Base-by-base conservation (phyloP, 192 early-diverging fungal species). In the Paraglomus brasilianum region DNA sequence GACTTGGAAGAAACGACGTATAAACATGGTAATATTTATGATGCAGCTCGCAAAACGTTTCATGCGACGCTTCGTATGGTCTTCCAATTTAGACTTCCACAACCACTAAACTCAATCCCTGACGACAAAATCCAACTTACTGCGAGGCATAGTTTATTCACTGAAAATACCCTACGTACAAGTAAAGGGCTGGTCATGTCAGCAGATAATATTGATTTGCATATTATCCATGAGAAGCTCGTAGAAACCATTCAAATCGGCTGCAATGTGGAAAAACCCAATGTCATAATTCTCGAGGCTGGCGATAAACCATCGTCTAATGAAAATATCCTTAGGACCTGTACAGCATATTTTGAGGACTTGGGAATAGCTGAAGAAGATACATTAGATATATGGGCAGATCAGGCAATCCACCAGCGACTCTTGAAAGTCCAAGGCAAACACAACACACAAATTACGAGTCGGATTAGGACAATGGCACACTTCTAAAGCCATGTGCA, bases 21-120 rank as follows among this genome's bases (percentile, higher is more conserved):
- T 44, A 1, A 14, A n/a, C 50, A 65, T 65, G 1, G 45, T 5
- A 65, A 65, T 49, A 65, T 65, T n/a, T 65, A n/a, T 65, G 62
- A 65, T 65, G 14, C 62, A 14, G 38, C 17, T 0, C 4, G 62
- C n/a, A 65, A 49, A 47, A 49, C 45, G 5, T 9, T 49, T 49
- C 46, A 65, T 65, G 62, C 62, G 36, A 65, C 22, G 5, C 17
- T 65, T 11, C 24, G 46, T 15, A 65, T 65, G 22, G 46, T 65
- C 8, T 65, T 65, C 39, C 46, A 65, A 49, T 65, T 65, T 15
- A 46, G 49, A 24, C 21, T 65, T 4, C 62, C 19, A 46, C n/a
- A 13, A 1, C 9, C 15, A 46, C 6, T 22, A 45, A 36, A 45
- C 30, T 15, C 22, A 22, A 8, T 39, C 10, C n/a, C 36, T 15